These are phyloP conservation scores for Apiospora aurea DNA, from an alignment of 2,329 filamentous ascomycete genomes.

Conservation along the genomic window DNA sequence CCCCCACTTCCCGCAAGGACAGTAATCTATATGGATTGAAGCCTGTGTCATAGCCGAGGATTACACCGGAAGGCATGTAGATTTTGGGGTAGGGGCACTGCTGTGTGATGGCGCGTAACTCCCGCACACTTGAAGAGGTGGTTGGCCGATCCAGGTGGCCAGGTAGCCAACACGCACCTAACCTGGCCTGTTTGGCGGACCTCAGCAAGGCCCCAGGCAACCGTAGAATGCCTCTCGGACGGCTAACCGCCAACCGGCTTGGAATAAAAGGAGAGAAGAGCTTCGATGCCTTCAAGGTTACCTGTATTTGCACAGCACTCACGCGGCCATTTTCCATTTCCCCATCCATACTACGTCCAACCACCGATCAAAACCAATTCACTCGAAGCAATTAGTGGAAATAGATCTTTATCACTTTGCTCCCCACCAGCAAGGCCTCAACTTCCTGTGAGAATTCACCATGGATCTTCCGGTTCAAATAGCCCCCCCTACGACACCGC, in stretches of 20 bases:
- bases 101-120: background rate
- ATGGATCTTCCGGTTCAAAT: slow-evolving; percentile 16
- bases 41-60: background rate
- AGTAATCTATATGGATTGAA: background rate
- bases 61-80: background rate
- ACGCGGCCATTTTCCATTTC: background rate
- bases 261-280: background rate
- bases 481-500: slow-evolving; percentile 29
- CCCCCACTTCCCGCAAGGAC: background rate
- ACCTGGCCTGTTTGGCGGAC: background rate
- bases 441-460: no score
- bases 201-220: background rate
- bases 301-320: no score
- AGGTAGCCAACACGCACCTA: background rate
- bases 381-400: background rate
- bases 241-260: background rate
- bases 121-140: background rate
- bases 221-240: background rate
- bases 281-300: background rate
- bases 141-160: background rate
- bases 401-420: background rate
- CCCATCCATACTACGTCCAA: background rate
- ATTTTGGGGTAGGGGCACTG: background rate
- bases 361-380: background rate
- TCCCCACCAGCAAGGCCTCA: background rate